Evolutionary conservation across 2,329 filamentous ascomycete genomes (phyloP), one percentile per base, ranked within the genome.

Genomic region (Acrodontium crateriforme): DNA sequence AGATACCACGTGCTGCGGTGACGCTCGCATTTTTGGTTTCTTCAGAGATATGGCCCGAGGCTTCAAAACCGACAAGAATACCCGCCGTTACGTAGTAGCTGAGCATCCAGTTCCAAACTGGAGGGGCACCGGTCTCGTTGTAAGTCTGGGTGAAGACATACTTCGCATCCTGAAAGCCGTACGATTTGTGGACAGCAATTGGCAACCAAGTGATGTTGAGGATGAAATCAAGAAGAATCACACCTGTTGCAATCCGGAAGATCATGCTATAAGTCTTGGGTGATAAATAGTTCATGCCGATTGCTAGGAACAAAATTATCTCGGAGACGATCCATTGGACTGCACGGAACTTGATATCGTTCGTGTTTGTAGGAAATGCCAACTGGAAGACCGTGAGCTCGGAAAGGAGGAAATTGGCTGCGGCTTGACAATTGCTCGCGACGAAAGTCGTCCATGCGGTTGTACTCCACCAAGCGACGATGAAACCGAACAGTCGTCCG

Each of bases 401-500:
- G 9, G 52, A 55, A 6, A 56, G 43, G 14, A 56, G 40, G 24
- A 53, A 56, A 35, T 56, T 56, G 25, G 53, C 52, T 1, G 53
- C 44, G 12, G 51, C 50, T 30, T 55, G 53, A 21, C 41, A 49
- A 25, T 49, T 45, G 29, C 42, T 47, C 13, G 53, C 45, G 18
- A 50, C 41, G 30, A 56, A 56, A 5, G 53, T 72, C 2, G 69
- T 73, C 69, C 69, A 73, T 1, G 69, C 69, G 0, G 68, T 72
- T 1, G 67, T 71, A 40, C 63, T 68, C 69, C 69, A 73, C 69
- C 68, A 73, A 0, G 69, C 69, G n/a, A 71, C 69, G n/a, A 71
- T 50, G 44, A 70, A 71, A 11, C 68, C 68, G 29, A 71, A 59
- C 0, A 72, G 51, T 16, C 68, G 50, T n/a, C 68, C 67, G 37